phyloP scores from a whole-genome alignment of 2,329 filamentous ascomycete genomes.

The Penicillium sp. region DNA sequence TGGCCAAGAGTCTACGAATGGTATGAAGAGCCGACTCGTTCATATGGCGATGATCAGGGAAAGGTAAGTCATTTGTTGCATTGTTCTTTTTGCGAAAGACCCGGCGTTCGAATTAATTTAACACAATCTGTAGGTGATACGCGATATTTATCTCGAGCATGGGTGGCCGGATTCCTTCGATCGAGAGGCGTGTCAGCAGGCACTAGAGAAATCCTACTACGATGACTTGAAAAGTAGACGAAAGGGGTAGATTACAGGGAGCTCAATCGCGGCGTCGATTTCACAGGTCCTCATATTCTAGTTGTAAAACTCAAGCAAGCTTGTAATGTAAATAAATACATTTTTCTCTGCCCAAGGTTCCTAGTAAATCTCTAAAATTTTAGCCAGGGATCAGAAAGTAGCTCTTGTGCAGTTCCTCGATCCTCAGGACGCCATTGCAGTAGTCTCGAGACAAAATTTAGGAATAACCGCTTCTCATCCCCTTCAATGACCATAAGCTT shows the following conservation, averaged over 20 bases:
- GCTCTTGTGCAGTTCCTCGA: too few species aligned
- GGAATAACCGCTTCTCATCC: too few species aligned
- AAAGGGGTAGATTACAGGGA: not conserved
- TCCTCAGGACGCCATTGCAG: too few species aligned
- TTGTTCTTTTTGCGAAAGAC: not conserved
- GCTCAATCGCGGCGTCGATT: too few species aligned
- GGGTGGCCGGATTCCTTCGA: not conserved
- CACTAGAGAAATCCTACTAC: not conserved
- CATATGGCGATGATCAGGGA: not conserved
- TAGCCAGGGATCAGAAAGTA: too few species aligned
- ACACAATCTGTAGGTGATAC: not conserved
- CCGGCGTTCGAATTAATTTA: not conserved
- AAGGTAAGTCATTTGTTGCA: not conserved
- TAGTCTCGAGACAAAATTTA: too few species aligned
- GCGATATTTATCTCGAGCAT: not conserved
- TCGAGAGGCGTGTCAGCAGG: not conserved
- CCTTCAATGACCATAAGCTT: too few species aligned
- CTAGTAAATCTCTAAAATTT: too few species aligned
- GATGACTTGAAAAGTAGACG: not conserved
- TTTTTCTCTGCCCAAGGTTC: too few species aligned
- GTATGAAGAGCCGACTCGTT: not conserved
- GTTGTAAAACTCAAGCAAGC: too few species aligned
- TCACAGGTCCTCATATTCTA: too few species aligned
- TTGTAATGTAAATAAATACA: too few species aligned
- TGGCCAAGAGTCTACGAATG: not conserved